Evolutionary conservation across 805 yeast genomes (phyloP).

Genomic region (Starmerella sirachaensis): DNA sequence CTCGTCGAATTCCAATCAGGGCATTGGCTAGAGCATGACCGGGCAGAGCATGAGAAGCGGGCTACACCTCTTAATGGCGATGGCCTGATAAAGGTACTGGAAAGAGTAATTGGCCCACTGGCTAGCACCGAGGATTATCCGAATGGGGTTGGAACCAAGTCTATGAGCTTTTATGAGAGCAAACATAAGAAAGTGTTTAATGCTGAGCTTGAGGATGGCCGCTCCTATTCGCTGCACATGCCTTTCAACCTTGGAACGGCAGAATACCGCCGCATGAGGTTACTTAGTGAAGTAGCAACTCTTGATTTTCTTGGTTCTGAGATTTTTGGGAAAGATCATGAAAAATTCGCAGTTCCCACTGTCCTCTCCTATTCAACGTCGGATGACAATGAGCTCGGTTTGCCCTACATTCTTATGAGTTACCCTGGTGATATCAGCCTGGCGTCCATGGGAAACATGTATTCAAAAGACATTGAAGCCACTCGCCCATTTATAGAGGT

Average conservation of each 20-base stretch:
- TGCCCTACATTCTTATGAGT: neutral
- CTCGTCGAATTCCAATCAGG: neutral
- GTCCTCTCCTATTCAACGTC: neutral
- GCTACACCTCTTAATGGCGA: neutral
- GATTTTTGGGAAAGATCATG: too few relatives aligned
- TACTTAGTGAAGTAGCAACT: neutral
- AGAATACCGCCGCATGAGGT: neutral
- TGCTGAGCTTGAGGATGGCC: neutral
- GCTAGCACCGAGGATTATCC: neutral
- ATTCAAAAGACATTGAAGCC: neutral
- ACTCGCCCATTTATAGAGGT: neutral
- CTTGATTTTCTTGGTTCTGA: neutral
- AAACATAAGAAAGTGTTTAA: neutral
- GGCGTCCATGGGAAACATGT: neutral
- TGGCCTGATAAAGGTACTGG: neutral
- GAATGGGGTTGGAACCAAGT: neutral
- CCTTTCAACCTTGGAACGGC: neutral
- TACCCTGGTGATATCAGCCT: neutral
- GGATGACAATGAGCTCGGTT: neutral
- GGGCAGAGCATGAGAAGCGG: neutral
- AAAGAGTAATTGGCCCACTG: neutral
- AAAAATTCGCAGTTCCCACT: neutral
- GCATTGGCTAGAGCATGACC: neutral
- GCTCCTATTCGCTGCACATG: neutral
- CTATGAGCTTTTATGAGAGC: neutral